These are phyloP conservation scores for Talaromyces pinophilus DNA, from an alignment of 2,329 filamentous ascomycete species.

Conservation along the genomic window DNA sequence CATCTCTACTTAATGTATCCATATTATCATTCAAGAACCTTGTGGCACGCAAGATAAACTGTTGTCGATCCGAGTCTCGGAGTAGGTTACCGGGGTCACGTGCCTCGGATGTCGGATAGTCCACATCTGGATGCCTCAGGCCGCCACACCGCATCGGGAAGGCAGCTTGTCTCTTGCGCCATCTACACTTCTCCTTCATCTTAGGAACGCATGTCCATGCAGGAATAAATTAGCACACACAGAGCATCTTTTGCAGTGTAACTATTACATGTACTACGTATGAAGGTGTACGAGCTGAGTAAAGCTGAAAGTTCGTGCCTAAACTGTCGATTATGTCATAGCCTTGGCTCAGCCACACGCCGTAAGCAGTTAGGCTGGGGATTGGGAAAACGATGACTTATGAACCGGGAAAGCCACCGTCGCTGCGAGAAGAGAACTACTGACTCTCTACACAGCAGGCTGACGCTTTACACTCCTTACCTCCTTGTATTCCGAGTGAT, in stretches of 20 bases:
- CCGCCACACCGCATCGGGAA: background rate
- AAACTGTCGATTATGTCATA: constrained; percentile 22
- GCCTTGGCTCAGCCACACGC: constrained; percentile 20
- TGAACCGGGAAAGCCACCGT: constrained; percentile 9
- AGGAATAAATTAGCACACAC: background rate
- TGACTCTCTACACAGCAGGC: background rate
- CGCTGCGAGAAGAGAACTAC: background rate
- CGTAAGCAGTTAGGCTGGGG: constrained; percentile 4
- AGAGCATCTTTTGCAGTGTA: background rate
- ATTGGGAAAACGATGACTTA: background rate
- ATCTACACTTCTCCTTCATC: background rate
- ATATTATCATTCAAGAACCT: background rate
- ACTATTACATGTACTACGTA: background rate
- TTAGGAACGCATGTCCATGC: background rate
- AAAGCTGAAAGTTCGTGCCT: background rate
- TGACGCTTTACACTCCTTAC: background rate
- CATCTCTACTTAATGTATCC: background rate
- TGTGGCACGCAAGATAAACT: background rate
- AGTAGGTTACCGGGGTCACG: background rate
- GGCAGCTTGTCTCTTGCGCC: constrained; percentile 5
- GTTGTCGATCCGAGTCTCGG: background rate
- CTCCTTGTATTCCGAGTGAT: background rate
- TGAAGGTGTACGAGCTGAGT: background rate
- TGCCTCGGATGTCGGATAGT: background rate
- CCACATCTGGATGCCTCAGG: background rate